A percentile compares a stretch with the other conserved stretches of the same genome.
Conservation (phyloP, 2,329 filamentous ascomycete genomes). For the Aspergillus tubingensis region DNA sequence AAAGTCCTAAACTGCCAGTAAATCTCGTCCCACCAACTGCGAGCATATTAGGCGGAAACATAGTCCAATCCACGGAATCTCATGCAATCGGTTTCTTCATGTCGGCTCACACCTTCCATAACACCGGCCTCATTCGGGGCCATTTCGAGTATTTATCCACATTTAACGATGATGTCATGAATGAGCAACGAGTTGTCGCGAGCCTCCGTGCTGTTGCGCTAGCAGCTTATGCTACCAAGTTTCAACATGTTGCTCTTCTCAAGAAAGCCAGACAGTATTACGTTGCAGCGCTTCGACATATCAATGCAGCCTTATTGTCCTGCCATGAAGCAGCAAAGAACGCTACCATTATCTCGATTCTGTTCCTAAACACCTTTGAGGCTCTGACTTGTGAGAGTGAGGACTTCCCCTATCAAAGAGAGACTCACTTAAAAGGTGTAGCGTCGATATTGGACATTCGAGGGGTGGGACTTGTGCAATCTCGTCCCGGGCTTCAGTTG, state of each 20-base stretch:
- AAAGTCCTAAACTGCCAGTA: not conserved
- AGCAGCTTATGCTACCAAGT: slow-evolving; percentile 15
- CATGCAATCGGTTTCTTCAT: slow-evolving; percentile 17
- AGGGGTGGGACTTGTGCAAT: slow-evolving; percentile 2
- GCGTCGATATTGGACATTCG: slow-evolving; percentile 12
- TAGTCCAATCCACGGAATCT: not conserved
- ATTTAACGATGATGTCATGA: not conserved
- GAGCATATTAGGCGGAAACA: not conserved
- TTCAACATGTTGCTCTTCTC: slow-evolving; percentile 7
- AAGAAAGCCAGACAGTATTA: slow-evolving; percentile 12
- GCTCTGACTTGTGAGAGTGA: slow-evolving; percentile 10
- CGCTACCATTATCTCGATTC: slow-evolving; percentile 14
- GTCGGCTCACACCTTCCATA: slow-evolving; percentile 13
- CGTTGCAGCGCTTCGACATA: slow-evolving; percentile 8
- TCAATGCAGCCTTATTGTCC: slow-evolving; percentile 2
- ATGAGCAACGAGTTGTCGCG: not conserved
- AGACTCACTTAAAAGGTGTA: slow-evolving; percentile 16
- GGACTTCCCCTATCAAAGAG: slow-evolving; percentile 3
- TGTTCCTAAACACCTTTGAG: slow-evolving; percentile 17
- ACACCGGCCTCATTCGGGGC: slow-evolving; percentile 13
- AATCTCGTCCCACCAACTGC: not conserved
- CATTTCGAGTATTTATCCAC: slow-evolving; percentile 17
- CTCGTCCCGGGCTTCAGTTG: slow-evolving; percentile 15
- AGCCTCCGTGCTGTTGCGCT: slow-evolving; percentile 17
- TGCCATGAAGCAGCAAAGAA: slow-evolving; percentile 1